Conservation (phyloP, 2,329 filamentous ascomycete genomes). For the Talaromyces sp. region DNA sequence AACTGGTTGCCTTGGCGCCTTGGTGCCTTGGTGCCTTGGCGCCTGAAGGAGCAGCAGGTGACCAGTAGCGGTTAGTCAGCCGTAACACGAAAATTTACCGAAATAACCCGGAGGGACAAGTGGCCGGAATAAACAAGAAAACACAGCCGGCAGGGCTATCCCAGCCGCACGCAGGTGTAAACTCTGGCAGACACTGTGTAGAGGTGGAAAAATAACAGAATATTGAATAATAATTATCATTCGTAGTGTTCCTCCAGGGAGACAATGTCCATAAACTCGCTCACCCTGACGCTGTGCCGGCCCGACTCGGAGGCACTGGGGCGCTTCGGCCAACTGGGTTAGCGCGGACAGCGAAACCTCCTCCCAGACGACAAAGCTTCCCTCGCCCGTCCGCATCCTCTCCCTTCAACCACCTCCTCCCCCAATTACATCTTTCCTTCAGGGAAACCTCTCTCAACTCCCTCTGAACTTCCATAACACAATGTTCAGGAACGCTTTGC, state of each 20-base stretch:
- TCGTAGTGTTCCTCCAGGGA: not conserved
- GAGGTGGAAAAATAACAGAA: not conserved
- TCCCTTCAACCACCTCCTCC: conserved; percentile 29
- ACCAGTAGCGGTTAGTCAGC: conserved; percentile 3
- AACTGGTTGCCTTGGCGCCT: not conserved
- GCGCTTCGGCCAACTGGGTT: conserved; percentile 34
- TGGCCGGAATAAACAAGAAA: conserved; percentile 3
- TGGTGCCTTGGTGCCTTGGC: conserved; percentile 1
- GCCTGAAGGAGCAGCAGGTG: not conserved
- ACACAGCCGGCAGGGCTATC: not conserved
- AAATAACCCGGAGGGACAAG: conserved; percentile 9
- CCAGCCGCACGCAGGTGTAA: not conserved
- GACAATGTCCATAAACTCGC: not conserved
- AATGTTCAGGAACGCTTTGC: conserved; percentile 98
- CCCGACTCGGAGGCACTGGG: conserved; percentile 32
- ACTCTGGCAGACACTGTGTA: not conserved
- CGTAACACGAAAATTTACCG: conserved; percentile 1
- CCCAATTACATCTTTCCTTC: conserved; percentile 37
- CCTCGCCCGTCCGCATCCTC: conserved; percentile 25
- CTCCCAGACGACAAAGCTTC: conserved; percentile 37
- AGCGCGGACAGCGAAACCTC: conserved; percentile 35
- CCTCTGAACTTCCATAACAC: conserved; percentile 40
- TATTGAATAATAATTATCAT: not conserved
- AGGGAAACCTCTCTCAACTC: conserved; percentile 38
- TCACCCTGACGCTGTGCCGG: not conserved